A percentile compares a stretch with the other conserved stretches of the same genome.
These are phyloP conservation scores for Termitomyces sp. DNA, from an alignment of 768 basidiomycete species.

Conservation along the genomic window DNA sequence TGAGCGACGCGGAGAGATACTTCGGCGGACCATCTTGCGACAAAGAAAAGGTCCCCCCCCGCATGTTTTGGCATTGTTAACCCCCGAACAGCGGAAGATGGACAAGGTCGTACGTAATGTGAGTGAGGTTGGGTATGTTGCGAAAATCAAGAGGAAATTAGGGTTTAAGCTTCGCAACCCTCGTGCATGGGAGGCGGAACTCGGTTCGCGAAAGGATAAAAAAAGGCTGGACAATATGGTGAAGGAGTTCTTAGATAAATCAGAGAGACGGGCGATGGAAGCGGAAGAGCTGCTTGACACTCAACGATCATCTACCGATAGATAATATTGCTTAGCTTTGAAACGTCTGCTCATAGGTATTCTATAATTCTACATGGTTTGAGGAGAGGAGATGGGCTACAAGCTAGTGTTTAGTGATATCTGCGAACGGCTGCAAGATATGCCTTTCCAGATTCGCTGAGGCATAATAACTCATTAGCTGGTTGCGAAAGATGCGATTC, in stretches of 20 bases:
- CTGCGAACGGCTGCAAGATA: conserved; percentile 39
- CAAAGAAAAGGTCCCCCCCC: conserved; percentile 60
- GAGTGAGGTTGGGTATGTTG: conserved; percentile 71
- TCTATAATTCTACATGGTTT: background rate
- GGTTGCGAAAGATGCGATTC: background rate
- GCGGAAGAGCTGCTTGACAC: background rate
- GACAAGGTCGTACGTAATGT: conserved; percentile 52
- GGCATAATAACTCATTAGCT: background rate
- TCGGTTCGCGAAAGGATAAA: conserved; percentile 26
- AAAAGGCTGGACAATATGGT: conserved; percentile 24
- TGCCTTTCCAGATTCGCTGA: conserved; percentile 37
- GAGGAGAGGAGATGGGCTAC: background rate
- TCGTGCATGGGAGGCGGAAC: conserved; percentile 33
- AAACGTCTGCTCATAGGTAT: background rate
- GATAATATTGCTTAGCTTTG: background rate
- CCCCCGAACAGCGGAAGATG: conserved; percentile 38
- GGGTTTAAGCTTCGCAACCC: conserved; percentile 48
- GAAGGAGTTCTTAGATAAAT: conserved; percentile 26
- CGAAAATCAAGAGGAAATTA: conserved; percentile 52
- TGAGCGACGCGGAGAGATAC: conserved; percentile 62
- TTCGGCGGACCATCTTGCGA: conserved; percentile 43
- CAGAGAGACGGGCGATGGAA: conserved; percentile 20
- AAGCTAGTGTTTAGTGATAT: conserved; percentile 26
- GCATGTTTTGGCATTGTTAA: conserved; percentile 52
- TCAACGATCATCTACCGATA: background rate